Evolutionary conservation across 2,329 filamentous ascomycete species (phyloP), one percentile per base, ranked within the genome.

Genomic region (Microsporum ferrugineum): DNA sequence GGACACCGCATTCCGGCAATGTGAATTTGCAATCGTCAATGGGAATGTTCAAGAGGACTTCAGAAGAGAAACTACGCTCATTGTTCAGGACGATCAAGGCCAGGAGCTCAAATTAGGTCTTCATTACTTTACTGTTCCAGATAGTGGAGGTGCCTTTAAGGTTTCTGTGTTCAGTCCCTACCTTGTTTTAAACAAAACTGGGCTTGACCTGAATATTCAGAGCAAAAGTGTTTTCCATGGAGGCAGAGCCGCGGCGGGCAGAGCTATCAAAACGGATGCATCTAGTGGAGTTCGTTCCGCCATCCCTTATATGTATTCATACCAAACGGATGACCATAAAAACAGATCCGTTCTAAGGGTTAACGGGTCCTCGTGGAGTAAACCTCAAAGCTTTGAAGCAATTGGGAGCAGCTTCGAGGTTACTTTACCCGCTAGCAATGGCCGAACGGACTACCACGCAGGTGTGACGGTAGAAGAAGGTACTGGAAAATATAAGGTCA

Each of bases 11-110:
- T 96, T 95, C 80, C 95, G 91, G 70, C 83, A 91, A 17, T 97
- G 94, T 76, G 94, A 99, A 65, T 99, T 97, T 75, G 87, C 91
- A 29, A 95, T 99, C 68, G 92, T 99, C 78, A 99, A 99, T 70
- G 87, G 91, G 2, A 91, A 88, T 60, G 84, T 85, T 62, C 86
- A 89, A 58, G 88, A 92, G 65, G 92, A 96, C 69, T 97, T 96
- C 78, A 84, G 86, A 59, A 88, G 88, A 67, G 94, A 99, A 73
- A 83, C 86, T 64, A 84, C 80, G 0, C 74, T 99, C 3, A 80
- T 88, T 10, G 86, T 95, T 69, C 95, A 92, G 70, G 94, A 99
- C 70, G 85, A 88, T 7, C 85, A 89, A 65, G 89, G 89, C 33
- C 80, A 95, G 43, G 81, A 88, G 2, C 75, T 99, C 61, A 85